phyloP scores from a whole-genome alignment of 2,329 filamentous ascomycete genomes.

The Colletotrichum spaethianum region DNA sequence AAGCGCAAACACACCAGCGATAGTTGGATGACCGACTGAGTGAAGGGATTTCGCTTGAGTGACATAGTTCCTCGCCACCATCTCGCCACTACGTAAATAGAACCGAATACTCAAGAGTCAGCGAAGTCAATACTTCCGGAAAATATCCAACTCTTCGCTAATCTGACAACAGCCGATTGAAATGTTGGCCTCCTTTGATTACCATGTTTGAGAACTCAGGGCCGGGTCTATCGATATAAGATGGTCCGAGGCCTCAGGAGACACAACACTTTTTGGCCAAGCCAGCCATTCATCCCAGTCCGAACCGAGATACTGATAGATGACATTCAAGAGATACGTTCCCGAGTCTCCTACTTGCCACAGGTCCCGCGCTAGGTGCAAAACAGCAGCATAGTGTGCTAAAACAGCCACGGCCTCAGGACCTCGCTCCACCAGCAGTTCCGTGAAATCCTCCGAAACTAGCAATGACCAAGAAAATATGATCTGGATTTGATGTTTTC shows the following conservation, averaged over 20 bases:
- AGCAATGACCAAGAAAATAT: slow-evolving; percentile 48
- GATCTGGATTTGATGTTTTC: slow-evolving; percentile 44
- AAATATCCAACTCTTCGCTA: too few relatives aligned
- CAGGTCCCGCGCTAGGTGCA: slow-evolving; percentile 45
- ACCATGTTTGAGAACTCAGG: background rate
- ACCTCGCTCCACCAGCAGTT: slow-evolving; percentile 42
- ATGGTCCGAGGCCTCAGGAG: background rate
- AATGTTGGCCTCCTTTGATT: too few relatives aligned
- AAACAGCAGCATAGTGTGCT: slow-evolving; percentile 48
- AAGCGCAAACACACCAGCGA: too few relatives aligned
- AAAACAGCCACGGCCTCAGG: slow-evolving; percentile 48
- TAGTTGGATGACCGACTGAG: too few relatives aligned
- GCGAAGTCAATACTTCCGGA: too few relatives aligned
- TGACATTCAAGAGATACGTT: slow-evolving; percentile 9
- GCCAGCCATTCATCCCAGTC: slow-evolving; percentile 16
- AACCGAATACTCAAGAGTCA: too few relatives aligned
- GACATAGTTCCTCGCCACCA: too few relatives aligned
- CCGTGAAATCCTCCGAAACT: slow-evolving; percentile 43
- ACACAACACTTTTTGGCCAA: background rate
- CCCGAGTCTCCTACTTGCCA: slow-evolving; percentile 49
- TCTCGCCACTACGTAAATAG: too few relatives aligned
- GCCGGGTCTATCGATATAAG: background rate
- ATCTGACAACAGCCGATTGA: too few relatives aligned
- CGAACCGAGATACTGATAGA: slow-evolving; percentile 4
- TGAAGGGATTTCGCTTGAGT: too few relatives aligned